Evolutionary conservation across 108 stramenopile species (phyloP), one percentile per base, ranked within the genome.

Genomic region (Seminavis robusta): DNA sequence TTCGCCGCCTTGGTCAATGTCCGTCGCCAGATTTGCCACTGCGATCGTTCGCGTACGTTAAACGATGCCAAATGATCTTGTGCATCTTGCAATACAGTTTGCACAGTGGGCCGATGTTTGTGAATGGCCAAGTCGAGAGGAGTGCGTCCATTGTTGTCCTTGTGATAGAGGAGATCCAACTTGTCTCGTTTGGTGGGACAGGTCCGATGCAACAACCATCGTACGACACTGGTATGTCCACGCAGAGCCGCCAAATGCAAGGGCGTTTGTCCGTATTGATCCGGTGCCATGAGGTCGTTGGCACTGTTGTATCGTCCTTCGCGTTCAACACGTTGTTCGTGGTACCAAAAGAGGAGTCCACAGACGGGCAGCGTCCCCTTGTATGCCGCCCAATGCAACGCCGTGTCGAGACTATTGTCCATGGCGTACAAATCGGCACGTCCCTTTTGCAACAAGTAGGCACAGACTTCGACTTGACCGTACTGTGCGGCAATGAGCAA

Each of bases 301-400:
- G n/a, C n/a, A 47, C 46, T 47, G 46, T 47, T 27, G 15, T n/a
- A 9, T 10, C 46, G 10, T 4, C 19, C 41, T 15, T 17, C n/a
- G 13, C 27, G 17, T 65, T 77, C 59, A 74, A 49, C 30, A 65
- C 58, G 29, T 71, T 72, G 30, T 59, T 62, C 43, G n/a, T n/a
- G 52, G 61, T 65, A 79, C 60, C 89, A 88, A 13, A 82, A 56
- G n/a, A 98, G 55, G 60, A 96, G 61, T 37, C 90, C 93, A 48
- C 94, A 79, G 7, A 98, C 90, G 37, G 81, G 72, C 24, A 91
- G 73, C 44, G 77, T 77, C 29, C 94, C 97, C 69, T 97, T 98
- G 69, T 97, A 97, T 28, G 95, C 92, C 3, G 95, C 97, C 97
- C 97, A 98, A 61, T 98, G 97, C 47, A 94, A 54, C 1, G 94